Conservation (phyloP, 257 asterid genomes). For the Striga asiatica region DNA sequence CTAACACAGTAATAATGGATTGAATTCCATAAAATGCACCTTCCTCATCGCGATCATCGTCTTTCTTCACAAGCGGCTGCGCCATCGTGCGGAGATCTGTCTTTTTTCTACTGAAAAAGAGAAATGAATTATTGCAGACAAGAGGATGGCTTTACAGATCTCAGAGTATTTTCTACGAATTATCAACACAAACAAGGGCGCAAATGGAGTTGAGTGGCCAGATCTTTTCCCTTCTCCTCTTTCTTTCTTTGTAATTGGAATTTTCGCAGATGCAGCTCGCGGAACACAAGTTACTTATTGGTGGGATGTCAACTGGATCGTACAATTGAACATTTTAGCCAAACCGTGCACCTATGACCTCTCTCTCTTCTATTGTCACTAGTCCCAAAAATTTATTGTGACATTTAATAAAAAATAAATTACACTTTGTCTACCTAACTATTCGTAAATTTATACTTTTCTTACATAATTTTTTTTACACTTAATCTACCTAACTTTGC, state of each 20-base stretch:
- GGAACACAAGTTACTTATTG: slow-evolving; percentile 13
- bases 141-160: slow-evolving; percentile 21
- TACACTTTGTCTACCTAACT: too few relatives aligned
- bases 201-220: slow-evolving; percentile 12
- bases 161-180: slow-evolving; percentile 1
- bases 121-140: background rate
- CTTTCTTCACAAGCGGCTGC: slow-evolving; percentile 57
- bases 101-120: slow-evolving; percentile 11
- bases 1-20: background rate
- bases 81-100: slow-evolving; percentile 57
- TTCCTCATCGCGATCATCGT: slow-evolving; percentile 68
- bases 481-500: too few relatives aligned
- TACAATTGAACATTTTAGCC: too few relatives aligned
- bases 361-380: too few relatives aligned
- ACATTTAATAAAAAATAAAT: too few relatives aligned
- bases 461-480: too few relatives aligned
- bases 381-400: too few relatives aligned
- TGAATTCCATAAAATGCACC: slow-evolving; percentile 26
- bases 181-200: background rate
- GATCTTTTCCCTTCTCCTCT: slow-evolving; percentile 19
- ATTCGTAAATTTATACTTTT: too few relatives aligned
- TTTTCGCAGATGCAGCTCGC: slow-evolving; percentile 10
- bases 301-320: too few relatives aligned
- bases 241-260: too few relatives aligned
- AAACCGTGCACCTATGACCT: too few relatives aligned